A percentile compares a stretch with the other conserved stretches of the same genome.
Conservation (phyloP, 106 monocot species). For the Platanthera guangdongensis region DNA sequence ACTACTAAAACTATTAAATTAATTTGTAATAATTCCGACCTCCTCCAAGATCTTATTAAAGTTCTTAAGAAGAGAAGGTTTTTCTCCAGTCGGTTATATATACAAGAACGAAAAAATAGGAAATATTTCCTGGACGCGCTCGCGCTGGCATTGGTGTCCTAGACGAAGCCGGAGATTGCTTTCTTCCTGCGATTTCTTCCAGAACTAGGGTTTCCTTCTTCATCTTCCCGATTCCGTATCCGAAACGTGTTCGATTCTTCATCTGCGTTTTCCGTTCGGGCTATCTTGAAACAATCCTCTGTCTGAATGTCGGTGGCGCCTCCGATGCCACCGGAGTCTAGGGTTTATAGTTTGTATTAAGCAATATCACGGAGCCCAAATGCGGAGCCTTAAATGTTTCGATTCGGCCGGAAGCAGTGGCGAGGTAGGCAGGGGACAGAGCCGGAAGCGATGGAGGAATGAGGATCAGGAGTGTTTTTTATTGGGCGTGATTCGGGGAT, state of each 20-base stretch:
- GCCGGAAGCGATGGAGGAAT: slow-evolving; percentile 26
- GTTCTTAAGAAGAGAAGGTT: neutral
- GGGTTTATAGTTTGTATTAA: slow-evolving; percentile 24
- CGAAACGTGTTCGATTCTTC: neutral
- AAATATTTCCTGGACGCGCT: neutral
- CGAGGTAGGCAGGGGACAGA: neutral
- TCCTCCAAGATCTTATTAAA: neutral
- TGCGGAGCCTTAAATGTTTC: slow-evolving; percentile 51
- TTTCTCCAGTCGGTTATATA: neutral
- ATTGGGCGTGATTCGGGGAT: slow-evolving; percentile 32
- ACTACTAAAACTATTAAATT: neutral
- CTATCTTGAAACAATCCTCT: neutral
- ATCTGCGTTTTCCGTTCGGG: neutral
- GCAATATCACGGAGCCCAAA: slow-evolving; percentile 31
- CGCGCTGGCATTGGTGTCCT: neutral
- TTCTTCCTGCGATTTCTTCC: neutral
- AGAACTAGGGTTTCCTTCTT: slow-evolving; percentile 5
- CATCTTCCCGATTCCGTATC: neutral
- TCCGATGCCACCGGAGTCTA: neutral
- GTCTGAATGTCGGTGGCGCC: neutral
- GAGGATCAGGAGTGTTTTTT: slow-evolving; percentile 21
- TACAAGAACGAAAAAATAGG: neutral
- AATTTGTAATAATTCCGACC: neutral
- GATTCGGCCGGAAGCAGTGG: slow-evolving; percentile 9
- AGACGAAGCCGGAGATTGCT: neutral